Base-by-base conservation (phyloP, 495 filamentous ascomycete species). In the Evansstolkia leycettana region DNA sequence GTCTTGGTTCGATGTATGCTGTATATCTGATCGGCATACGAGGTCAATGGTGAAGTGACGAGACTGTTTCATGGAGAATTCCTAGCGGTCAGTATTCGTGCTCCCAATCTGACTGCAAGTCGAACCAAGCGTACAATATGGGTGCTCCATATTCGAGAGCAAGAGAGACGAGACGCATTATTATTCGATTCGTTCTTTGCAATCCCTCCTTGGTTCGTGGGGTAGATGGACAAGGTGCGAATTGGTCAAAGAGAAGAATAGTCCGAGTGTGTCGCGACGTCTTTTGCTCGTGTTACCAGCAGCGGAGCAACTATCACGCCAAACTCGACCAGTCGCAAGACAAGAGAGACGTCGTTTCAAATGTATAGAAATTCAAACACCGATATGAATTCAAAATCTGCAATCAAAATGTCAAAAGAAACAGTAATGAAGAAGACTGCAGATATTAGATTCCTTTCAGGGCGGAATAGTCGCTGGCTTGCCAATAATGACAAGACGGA, bases 21-120 rank as follows among this genome's bases (percentile, higher is more conserved):
- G 40, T 83, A 70, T 43, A 90, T 94, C 61, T 98, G 87, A 62
- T 94, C 87, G 38, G 77, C 72, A 60, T 94, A 94, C 41, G 82
- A 88, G 13, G 87, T 79, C 20, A 94, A 58, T 16, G 87, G 87
- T 13, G 85, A 90, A 20, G 80, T 67, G 41, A 93, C 70, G 38
- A 94, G 71, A 56, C 67, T 72, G 41, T 28, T 12, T 23, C n/a
- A 31, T 39, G 27, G 6, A 29, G 14, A 17, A 31, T 15, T 7
- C 18, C 31, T 16, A 13, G 28, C n/a, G 17, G 44, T 54, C 39
- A 57, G 50, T 34, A 36, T 43, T 36, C 10, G 24, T n/a, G n/a
- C n/a, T n/a, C n/a, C 20, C 20, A 9, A 23, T 23, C 9, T 9
- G 15, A 15, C 15, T 17, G 15, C n/a, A 12, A 34, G 32, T 12